phyloP scores from a whole-genome alignment of 805 yeast species.

The Ogataea nakhonphanomensis region DNA sequence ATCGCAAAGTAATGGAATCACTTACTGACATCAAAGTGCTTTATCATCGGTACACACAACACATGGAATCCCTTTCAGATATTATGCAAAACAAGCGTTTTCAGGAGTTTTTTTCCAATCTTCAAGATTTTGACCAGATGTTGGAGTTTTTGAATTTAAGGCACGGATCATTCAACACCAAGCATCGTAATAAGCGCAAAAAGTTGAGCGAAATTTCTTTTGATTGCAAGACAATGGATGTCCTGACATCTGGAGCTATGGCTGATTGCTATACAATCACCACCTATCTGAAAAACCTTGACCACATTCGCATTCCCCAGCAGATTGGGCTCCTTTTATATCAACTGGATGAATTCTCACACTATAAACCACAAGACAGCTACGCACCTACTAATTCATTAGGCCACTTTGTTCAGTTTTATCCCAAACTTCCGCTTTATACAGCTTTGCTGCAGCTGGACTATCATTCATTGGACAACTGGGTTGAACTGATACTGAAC shows the following conservation, averaged over 20 bases:
- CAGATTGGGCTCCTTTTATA: constrained; percentile 19
- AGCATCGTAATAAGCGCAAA: constrained; percentile 10
- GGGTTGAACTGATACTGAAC: constrained; percentile 13
- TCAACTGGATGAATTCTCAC: constrained; percentile 11
- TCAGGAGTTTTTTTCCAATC: constrained; percentile 7
- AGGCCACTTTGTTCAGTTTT: constrained; percentile 7
- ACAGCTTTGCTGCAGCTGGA: constrained; percentile 13
- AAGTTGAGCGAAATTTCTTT: constrained; percentile 10
- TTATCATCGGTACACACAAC: constrained; percentile 7
- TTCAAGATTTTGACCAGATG: constrained; percentile 12
- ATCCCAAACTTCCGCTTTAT: constrained; percentile 13
- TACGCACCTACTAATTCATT: constrained; percentile 4
- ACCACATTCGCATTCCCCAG: constrained; percentile 7
- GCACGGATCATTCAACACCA: background rate
- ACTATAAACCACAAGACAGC: background rate
- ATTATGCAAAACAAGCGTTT: constrained; percentile 4
- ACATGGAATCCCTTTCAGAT: constrained; percentile 1
- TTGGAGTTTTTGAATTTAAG: constrained; percentile 9
- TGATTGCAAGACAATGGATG: constrained; percentile 10
- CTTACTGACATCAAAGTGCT: constrained; percentile 12
- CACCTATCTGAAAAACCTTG: constrained; percentile 12
- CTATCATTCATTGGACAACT: constrained; percentile 11
- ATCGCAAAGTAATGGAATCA: constrained; percentile 7
- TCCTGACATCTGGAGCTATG: constrained; percentile 8
- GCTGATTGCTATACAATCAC: constrained; percentile 15